Base-by-base conservation (phyloP, 768 basidiomycete species). In the Daedaleopsis sinensis region DNA sequence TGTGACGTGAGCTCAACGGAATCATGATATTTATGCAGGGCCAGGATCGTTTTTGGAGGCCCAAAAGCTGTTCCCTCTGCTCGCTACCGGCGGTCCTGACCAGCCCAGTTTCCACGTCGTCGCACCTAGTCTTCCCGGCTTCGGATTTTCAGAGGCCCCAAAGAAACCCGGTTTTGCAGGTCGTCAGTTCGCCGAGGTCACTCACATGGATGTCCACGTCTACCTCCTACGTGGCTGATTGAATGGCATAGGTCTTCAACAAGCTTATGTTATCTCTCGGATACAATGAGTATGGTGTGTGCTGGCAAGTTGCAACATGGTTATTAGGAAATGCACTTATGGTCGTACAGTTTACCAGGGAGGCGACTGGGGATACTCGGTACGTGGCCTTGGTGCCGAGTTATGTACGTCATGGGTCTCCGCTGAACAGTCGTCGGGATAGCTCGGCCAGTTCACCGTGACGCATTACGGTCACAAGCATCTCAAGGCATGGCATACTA, bases 61-160 rank as follows among this genome's bases (percentile, higher is more conserved):
- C 11, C 68, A 73, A 43, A 88, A 87, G 73, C 73, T 89, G 5
- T 70, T 89, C 1, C 83, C 85, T 3, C 67, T 86, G 6, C 71
- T 90, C 79, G 0, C 69, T 4, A 5, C 47, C 76, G 69, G 72
- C 0, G 75, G 77, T 1, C 57, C 74, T 1, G 71, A 77, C 0
- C 76, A 82, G 5, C 86, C 86, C 1, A 82, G 78, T 52, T 89
- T 89, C 68, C 84, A 88, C 63, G 84, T 89, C 19, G 84, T 89
- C 0, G 82, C 82, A 0, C 63, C 80, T 27, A 82, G 86, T 65
- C 65, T 88, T 15, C 88, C 86, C 12, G 85, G 84, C 0, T 89
- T 73, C 69, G 86, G 85, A 0, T 88, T 87, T 70, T 87, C 87
- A 0, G 79, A 84, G 44, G 83, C 80, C 0, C 80, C 84, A 0